Evolutionary conservation across 495 filamentous ascomycete genomes (phyloP), one percentile per base, ranked within the genome.

Genomic region (Penicillium maclennaniae): DNA sequence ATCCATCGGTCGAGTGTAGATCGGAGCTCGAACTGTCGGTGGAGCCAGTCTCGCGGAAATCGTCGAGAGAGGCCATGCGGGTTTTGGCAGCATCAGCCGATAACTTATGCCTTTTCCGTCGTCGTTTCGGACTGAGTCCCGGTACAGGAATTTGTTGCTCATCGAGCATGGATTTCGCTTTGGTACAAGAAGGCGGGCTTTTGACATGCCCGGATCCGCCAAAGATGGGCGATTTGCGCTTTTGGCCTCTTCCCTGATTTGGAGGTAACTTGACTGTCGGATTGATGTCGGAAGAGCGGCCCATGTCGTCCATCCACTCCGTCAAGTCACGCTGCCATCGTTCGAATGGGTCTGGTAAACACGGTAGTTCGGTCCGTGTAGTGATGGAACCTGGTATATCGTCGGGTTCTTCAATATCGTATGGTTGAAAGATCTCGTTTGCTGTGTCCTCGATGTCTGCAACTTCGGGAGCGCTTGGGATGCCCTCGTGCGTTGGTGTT

Each of bases 331-430:
- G 57, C 58, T 73, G 70, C 68, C 67, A 67, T 10, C 49, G 46
- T 43, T 68, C 65, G 12, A 62, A 56, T 40, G 16, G 39, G 45
- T 59, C 60, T 10, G 60, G 65, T 3, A 62, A 51, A 17, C 52
- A 53, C 40, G 27, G 59, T 53, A 55, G 26, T 15, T 43, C 39
- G 20, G 46, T 49, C 12, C 34, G 50, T 23, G 34, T 43, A 28
- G 54, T 31, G 40, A 36, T 38, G 23, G 51, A 41, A 10, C 47
- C 49, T 0, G 46, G 43, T 3, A 74, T 69, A 25, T 77, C 70
- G 6, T 69, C 70, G 1, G 74, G 74, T 47, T 77, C 74, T 47
- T 77, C 74, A 20, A 76, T 66, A 15, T 60, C 73, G 58, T 76
- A 76, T 28, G 74, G 74, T n/a, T 54, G 57, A 17, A 74, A 57